Conservation (phyloP, 345 rosid species). For the Rhizophora mangle region DNA sequence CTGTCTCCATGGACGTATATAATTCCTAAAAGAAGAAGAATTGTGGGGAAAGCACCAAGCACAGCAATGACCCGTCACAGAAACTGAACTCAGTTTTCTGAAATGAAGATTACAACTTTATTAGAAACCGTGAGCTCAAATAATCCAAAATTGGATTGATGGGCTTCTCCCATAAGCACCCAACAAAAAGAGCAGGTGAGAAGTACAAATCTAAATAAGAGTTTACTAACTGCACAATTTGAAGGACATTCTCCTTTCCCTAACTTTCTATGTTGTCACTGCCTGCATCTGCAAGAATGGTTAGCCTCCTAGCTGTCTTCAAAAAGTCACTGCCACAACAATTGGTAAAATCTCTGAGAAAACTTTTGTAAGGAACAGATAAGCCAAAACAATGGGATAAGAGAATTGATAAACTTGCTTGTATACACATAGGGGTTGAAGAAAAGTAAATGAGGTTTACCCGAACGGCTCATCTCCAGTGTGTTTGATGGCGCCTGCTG, state of each 20-base stretch:
- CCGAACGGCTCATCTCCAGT: slow-evolving; percentile 85
- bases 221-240: slow-evolving; percentile 41
- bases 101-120: slow-evolving; percentile 7
- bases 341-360: slow-evolving; percentile 1
- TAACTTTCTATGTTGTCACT: slow-evolving; percentile 52
- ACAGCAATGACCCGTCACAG: not conserved
- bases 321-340: slow-evolving; percentile 63
- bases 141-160: slow-evolving; percentile 20
- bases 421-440: not conserved
- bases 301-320: slow-evolving; percentile 81
- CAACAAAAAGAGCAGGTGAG: not conserved
- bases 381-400: not conserved
- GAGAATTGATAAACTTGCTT: not conserved
- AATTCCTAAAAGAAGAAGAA: not conserved
- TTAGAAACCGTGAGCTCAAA: slow-evolving; percentile 15
- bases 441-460: slow-evolving; percentile 23
- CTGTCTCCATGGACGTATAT: too few relatives aligned
- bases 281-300: slow-evolving; percentile 64
- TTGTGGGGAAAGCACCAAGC: not conserved
- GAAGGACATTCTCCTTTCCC: slow-evolving; percentile 12
- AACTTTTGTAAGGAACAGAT: not conserved
- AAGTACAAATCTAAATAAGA: not conserved
- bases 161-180: slow-evolving; percentile 22
- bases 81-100: not conserved
- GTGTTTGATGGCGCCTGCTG: slow-evolving; percentile 55